Conservation (phyloP, 192 early-diverging fungal genomes). For the Entomortierella chlamydospora region DNA sequence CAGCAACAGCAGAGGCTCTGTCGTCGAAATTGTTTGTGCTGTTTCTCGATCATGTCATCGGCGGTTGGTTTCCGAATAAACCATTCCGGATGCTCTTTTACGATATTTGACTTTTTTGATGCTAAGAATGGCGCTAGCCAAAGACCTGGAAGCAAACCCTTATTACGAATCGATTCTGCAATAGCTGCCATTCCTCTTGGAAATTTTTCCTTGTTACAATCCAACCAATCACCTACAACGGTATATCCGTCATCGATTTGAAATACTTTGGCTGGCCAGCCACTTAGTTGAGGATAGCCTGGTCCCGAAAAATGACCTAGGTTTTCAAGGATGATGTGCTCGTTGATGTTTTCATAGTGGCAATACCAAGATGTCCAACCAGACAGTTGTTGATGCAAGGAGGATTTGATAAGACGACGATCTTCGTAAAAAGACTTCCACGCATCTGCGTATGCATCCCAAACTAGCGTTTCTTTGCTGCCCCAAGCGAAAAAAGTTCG, state of each 20-base stretch:
- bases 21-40: constrained; percentile 14
- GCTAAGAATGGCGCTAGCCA: constrained; percentile 64
- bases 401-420: constrained; percentile 21
- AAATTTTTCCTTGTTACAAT: constrained; percentile 54
- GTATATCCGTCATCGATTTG: constrained; percentile 67
- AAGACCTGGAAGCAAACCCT: constrained; percentile 55
- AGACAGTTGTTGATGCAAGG: constrained; percentile 39
- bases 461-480: constrained; percentile 18
- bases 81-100: constrained; percentile 60
- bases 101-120: constrained; percentile 52
- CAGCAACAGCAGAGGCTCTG: constrained; percentile 28
- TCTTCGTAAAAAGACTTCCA: constrained; percentile 23
- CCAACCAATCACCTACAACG: constrained; percentile 63
- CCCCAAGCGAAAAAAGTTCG: constrained; percentile 42
- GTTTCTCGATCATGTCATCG: neutral
- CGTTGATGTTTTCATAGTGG: constrained; percentile 63
- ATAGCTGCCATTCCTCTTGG: constrained; percentile 59
- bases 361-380: constrained; percentile 68
- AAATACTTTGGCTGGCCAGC: constrained; percentile 61
- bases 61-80: constrained; percentile 34
- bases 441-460: constrained; percentile 19
- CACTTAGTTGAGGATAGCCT: neutral
- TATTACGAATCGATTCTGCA: constrained; percentile 43
- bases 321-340: constrained; percentile 56
- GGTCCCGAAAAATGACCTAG: constrained; percentile 18